These are phyloP conservation scores for Crithidia sp. DNA, from an alignment of 208 protist genomes.

Conservation along the genomic window DNA sequence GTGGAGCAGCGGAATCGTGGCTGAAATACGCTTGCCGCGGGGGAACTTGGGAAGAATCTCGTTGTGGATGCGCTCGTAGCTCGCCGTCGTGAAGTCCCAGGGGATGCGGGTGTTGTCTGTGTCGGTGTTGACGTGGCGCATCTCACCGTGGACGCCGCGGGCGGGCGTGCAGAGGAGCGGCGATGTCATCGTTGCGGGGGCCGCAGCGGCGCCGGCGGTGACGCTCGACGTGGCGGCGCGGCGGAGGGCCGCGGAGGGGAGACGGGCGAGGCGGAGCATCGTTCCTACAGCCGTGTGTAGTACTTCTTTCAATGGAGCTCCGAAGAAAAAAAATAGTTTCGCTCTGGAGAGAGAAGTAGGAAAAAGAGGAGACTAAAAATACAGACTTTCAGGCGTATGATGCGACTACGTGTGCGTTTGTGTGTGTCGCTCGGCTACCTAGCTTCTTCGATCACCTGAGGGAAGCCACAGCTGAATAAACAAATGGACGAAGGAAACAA, in stretches of 20 bases:
- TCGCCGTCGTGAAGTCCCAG: slow-evolving; percentile 92
- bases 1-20: slow-evolving; percentile 90
- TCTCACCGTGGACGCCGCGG: slow-evolving; percentile 76
- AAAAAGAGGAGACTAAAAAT: no score
- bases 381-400: no score
- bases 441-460: no score
- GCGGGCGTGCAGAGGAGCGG: neutral
- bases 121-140: slow-evolving; percentile 90
- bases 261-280: slow-evolving; percentile 6
- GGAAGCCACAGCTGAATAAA: no score
- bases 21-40: slow-evolving; percentile 70
- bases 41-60: slow-evolving; percentile 94
- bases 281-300: neutral
- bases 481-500: no score
- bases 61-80: slow-evolving; percentile 90
- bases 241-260: neutral
- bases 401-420: no score
- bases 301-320: no score
- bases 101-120: slow-evolving; percentile 91
- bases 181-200: neutral
- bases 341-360: no score
- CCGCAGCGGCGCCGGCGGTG: neutral
- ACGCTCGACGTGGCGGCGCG: no score
- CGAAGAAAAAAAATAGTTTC: no score
- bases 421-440: no score